A percentile compares a stretch with the other conserved stretches of the same genome.
Evolutionary conservation across 1,284 basidiomycete species (phyloP).

Genomic region (Neolentinus lepideus): DNA sequence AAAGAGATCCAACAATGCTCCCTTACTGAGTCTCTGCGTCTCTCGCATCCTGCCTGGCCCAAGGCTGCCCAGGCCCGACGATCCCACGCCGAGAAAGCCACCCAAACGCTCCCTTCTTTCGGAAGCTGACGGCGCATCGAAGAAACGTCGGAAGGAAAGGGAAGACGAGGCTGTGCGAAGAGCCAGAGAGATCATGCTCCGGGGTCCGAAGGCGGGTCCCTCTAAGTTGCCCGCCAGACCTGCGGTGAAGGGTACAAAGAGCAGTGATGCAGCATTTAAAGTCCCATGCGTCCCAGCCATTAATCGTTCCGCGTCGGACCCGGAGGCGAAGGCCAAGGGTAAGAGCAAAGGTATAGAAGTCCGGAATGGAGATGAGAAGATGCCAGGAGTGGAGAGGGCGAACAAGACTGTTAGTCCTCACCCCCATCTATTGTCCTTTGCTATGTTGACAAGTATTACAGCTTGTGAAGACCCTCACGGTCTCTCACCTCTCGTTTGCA

Average conservation of each 20-base stretch:
- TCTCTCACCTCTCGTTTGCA: slow-evolving; percentile 27
- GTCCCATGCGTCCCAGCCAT: slow-evolving; percentile 22
- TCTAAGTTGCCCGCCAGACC: slow-evolving; percentile 17
- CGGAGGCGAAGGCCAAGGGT: slow-evolving; percentile 9
- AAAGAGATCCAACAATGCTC: slow-evolving; percentile 17
- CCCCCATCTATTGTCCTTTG: background rate
- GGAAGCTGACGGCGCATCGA: slow-evolving; percentile 21
- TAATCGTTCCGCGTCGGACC: too few species aligned
- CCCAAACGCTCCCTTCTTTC: slow-evolving; percentile 24
- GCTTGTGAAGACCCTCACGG: slow-evolving; percentile 37
- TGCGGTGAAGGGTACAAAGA: too few species aligned
- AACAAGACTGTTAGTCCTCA: slow-evolving; percentile 31
- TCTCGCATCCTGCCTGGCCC: slow-evolving; percentile 41
- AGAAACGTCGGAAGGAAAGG: slow-evolving; percentile 8
- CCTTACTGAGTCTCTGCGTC: slow-evolving; percentile 31
- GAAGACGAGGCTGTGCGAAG: slow-evolving; percentile 21
- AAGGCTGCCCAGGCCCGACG: slow-evolving; percentile 40
- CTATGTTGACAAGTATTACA: slow-evolving; percentile 12
- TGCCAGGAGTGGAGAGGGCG: slow-evolving; percentile 26
- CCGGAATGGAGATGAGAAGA: slow-evolving; percentile 9
- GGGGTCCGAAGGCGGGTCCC: slow-evolving; percentile 20
- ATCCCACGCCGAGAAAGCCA: slow-evolving; percentile 65
- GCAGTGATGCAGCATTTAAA: slow-evolving; percentile 22
- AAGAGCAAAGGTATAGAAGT: slow-evolving; percentile 20
- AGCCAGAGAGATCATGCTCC: slow-evolving; percentile 29